Evolutionary conservation across 164 flowering plant species (phyloP), one percentile per base, ranked within the genome.

Genomic region (Aristolochia contorta): DNA sequence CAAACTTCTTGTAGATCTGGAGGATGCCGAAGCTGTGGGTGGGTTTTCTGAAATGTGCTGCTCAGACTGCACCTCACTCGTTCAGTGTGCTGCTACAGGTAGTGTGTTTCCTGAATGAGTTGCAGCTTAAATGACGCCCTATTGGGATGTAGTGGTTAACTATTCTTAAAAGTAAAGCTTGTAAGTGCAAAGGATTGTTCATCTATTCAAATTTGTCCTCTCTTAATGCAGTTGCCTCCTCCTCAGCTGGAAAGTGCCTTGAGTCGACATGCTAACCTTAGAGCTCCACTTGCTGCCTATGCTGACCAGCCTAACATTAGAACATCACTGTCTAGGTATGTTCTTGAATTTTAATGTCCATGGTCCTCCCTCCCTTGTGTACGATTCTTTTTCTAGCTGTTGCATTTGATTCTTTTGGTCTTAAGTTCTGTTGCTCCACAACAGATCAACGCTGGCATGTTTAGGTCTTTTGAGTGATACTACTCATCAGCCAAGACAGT

Each of bases 1-100:
- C 3, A 27, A 27, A 37, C 43, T 59, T 50, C 15, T 22, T 71
- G 60, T 79, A 94, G 99, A 80, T 94, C 32, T 94, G 99, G 99
- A 84, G 78, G 79, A 82, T 91, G 95, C 99, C 99, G 46, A 91
- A 94, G 72, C 67, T 91, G 70, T 94, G 97, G 97, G 86, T 87
- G 33, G 99, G 99, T 15, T 94, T 94, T 74, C 68, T 94, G 77
- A 94, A 94, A 77, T 94, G 99, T 67, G 84, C 84, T 16, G 82
- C 87, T 49, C 99, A 94, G 75, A 94, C 97, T 47, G 87, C 82
- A 56, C 99, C 99, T 33, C 99, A 84, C 83, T 94, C 99, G 47
- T 91, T 85, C 59, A 77, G 56, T 27, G 99, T 94, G 46, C 66
- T 94, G 51, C 70, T 91, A 58, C 83, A 86, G 95, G 99, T 91